Conservation (phyloP, 306 rosid species). For the Begonia peltatifolia region DNA sequence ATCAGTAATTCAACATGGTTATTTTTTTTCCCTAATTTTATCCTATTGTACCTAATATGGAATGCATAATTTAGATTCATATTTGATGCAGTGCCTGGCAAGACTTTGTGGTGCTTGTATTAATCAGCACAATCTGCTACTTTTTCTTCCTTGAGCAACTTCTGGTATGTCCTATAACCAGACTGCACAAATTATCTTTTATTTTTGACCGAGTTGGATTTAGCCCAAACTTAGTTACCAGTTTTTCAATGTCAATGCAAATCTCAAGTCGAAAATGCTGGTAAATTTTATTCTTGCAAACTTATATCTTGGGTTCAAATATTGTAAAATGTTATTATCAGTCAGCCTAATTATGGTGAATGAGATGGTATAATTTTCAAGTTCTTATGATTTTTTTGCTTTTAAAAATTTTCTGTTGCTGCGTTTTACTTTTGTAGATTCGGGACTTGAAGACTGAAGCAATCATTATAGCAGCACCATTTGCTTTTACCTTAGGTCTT, state of each 20-base stretch:
- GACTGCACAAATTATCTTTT: no score
- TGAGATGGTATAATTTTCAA: no score
- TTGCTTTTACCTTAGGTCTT: slow-evolving; percentile 77
- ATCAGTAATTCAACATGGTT: no score
- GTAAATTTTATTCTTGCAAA: neutral
- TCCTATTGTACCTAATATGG: neutral
- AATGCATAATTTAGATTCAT: slow-evolving; percentile 1
- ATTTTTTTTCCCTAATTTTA: neutral
- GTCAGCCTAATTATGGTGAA: neutral
- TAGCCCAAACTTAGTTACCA: no score
- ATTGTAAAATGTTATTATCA: neutral
- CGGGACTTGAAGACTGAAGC: slow-evolving; percentile 78
- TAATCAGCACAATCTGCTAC: slow-evolving; percentile 89
- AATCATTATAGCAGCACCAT: slow-evolving; percentile 68
- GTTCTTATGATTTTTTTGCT: no score
- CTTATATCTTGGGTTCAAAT: neutral
- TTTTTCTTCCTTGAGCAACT: slow-evolving; percentile 98
- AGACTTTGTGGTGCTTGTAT: slow-evolving; percentile 85
- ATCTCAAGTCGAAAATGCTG: neutral
- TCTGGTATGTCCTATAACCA: slow-evolving; percentile 33
- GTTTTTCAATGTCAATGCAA: neutral
- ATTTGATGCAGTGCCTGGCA: slow-evolving; percentile 76
- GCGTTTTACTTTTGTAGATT: slow-evolving; percentile 25
- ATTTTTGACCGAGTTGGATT: no score
- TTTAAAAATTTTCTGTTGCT: no score